A percentile compares a stretch with the other conserved stretches of the same genome.
Evolutionary conservation across 2,329 filamentous ascomycete species (phyloP).

Genomic region (Neonectria hederae): DNA sequence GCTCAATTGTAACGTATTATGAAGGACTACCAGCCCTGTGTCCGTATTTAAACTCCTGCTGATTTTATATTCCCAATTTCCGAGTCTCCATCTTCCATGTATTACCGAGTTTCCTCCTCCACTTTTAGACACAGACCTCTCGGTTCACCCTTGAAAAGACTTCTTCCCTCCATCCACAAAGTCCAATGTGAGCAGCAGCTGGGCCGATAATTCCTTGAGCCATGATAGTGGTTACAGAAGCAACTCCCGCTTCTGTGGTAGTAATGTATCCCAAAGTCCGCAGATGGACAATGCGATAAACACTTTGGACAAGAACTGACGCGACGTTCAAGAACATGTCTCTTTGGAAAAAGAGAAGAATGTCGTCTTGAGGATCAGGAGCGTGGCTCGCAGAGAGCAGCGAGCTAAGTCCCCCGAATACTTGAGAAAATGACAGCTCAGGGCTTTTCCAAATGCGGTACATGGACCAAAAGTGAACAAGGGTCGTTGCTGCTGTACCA

Average conservation of each 20-base stretch:
- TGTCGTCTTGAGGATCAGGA: background rate
- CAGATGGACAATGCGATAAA: background rate
- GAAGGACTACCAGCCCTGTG: too few relatives aligned
- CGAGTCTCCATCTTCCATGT: too few relatives aligned
- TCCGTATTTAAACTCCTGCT: too few relatives aligned
- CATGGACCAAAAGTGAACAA: background rate
- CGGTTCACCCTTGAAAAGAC: background rate
- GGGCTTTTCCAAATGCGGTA: background rate
- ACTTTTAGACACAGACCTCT: background rate
- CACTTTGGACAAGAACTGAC: background rate
- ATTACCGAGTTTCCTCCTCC: too few relatives aligned
- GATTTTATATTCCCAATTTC: too few relatives aligned
- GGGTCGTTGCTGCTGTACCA: background rate
- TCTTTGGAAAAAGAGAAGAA: background rate
- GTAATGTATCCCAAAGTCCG: background rate
- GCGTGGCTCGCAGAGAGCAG: background rate
- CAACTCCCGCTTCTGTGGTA: background rate
- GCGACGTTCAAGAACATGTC: background rate
- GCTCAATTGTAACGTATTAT: too few relatives aligned
- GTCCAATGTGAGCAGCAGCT: background rate
- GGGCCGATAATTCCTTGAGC: background rate
- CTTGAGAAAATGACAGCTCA: background rate
- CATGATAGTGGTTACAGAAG: background rate
- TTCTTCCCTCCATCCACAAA: background rate
- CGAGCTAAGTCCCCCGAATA: background rate